These are phyloP conservation scores for Lagenaria siceraria DNA, from an alignment of 306 rosid genomes.

Conservation along the genomic window DNA sequence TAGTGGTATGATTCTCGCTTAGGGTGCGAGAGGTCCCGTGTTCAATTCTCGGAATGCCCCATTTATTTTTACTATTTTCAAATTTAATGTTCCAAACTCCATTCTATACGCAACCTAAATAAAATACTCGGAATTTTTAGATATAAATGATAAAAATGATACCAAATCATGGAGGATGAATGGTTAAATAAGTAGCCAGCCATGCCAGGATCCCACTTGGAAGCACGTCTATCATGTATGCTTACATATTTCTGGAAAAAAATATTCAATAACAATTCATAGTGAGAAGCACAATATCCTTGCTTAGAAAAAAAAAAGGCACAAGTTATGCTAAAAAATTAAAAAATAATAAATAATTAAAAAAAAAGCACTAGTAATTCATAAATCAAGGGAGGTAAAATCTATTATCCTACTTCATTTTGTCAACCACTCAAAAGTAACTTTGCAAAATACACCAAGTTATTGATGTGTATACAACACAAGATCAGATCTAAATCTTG, in stretches of 20 bases:
- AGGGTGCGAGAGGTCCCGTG: not conserved
- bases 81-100: not conserved
- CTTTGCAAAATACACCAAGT: not conserved
- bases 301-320: too few relatives aligned
- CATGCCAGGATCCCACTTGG: not conserved
- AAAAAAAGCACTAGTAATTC: too few relatives aligned
- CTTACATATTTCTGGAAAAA: too few relatives aligned
- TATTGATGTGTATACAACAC: not conserved
- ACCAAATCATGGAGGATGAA: too few relatives aligned
- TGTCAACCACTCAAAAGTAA: not conserved
- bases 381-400: too few relatives aligned
- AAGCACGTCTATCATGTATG: too few relatives aligned
- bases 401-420: not conserved
- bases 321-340: too few relatives aligned
- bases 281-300: too few relatives aligned
- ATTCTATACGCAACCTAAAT: not conserved
- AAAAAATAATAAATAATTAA: too few relatives aligned
- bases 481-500: not conserved
- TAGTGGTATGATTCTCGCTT: constrained; percentile 5
- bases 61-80: not conserved
- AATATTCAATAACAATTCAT: too few relatives aligned
- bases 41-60: not conserved
- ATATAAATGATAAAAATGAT: too few relatives aligned
- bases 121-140: not conserved
- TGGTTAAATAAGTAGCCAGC: too few relatives aligned